phyloP scores from a whole-genome alignment of 1,284 basidiomycete genomes.

The Hypsizygus ulmarius region DNA sequence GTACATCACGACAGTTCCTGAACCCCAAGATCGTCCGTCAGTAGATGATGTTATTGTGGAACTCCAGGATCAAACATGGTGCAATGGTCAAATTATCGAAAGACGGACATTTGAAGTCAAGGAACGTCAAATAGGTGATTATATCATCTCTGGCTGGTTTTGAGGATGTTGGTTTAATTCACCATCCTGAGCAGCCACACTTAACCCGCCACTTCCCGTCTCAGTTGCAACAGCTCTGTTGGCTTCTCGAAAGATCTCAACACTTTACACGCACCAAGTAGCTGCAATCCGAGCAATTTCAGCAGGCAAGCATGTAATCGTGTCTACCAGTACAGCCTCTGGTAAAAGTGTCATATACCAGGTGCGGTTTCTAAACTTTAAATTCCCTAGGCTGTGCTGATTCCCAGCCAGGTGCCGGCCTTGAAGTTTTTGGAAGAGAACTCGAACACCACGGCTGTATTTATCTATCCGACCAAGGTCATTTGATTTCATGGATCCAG shows the following conservation, averaged over 20 bases:
- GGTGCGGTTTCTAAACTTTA: slow-evolving; percentile 32
- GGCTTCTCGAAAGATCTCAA: slow-evolving; percentile 61
- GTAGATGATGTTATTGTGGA: slow-evolving; percentile 60
- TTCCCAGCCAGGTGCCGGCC: slow-evolving; percentile 60
- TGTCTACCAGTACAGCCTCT: slow-evolving; percentile 89
- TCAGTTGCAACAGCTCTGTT: slow-evolving; percentile 58
- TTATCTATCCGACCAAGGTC: slow-evolving; percentile 89
- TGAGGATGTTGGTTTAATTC: neutral
- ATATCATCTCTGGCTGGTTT: neutral
- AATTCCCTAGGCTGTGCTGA: slow-evolving; percentile 1
- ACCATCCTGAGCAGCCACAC: slow-evolving; percentile 35
- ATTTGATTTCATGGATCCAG: neutral
- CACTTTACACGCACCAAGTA: slow-evolving; percentile 79
- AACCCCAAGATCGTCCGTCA: slow-evolving; percentile 51
- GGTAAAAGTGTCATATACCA: slow-evolving; percentile 93
- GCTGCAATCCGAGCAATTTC: slow-evolving; percentile 71
- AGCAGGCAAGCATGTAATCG: slow-evolving; percentile 72
- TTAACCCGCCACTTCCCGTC: slow-evolving; percentile 58
- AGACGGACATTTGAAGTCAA: slow-evolving; percentile 53
- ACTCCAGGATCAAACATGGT: slow-evolving; percentile 59
- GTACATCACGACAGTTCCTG: slow-evolving; percentile 36
- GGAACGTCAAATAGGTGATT: slow-evolving; percentile 49
- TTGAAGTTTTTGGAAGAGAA: slow-evolving; percentile 69
- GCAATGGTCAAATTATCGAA: slow-evolving; percentile 65
- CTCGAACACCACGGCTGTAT: slow-evolving; percentile 67